Percentiles rank a stretch among this genome's conserved stretches.
These are phyloP conservation scores for Pyricularia grisea DNA, from an alignment of 2,329 filamentous ascomycete genomes.

Conservation along the genomic window DNA sequence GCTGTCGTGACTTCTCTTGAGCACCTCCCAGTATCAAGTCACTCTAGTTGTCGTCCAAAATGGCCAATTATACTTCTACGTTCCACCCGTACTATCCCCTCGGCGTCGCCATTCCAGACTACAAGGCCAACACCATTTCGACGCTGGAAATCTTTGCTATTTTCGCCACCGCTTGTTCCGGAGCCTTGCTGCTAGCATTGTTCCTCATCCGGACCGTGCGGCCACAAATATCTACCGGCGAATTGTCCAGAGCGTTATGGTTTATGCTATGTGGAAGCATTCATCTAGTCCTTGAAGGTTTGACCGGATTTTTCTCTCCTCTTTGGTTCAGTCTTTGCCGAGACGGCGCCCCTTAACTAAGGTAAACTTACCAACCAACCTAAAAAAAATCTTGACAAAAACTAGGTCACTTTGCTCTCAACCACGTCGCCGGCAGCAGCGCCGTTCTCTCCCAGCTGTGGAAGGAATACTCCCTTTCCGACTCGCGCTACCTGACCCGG, in stretches of 20 bases:
- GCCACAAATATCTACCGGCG: neutral
- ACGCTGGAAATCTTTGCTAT: conserved; percentile 1
- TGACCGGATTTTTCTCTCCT: neutral
- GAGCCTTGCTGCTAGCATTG: conserved; percentile 1
- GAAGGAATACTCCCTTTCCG: conserved; percentile 49
- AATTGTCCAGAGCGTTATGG: conserved; percentile 1
- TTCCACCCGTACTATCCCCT: conserved; percentile 2
- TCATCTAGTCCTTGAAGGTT: conserved; percentile 4
- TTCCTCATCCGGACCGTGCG: neutral
- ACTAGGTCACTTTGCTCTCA: conserved; percentile 36
- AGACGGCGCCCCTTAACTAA: neutral
- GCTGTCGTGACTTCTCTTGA: too few species aligned
- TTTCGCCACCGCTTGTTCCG: neutral
- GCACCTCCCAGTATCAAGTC: too few species aligned
- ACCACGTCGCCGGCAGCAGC: conserved; percentile 26
- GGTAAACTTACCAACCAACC: too few species aligned
- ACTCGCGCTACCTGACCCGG: conserved; percentile 43
- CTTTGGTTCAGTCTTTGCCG: too few species aligned
- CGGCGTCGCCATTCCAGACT: conserved; percentile 1
- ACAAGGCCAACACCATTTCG: conserved; percentile 4
- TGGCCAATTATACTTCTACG: neutral
- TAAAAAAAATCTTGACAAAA: too few species aligned
- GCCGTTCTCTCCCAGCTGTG: conserved; percentile 43
- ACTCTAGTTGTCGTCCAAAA: neutral
- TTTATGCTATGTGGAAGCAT: conserved; percentile 2